Conservation (phyloP, 2,329 filamentous ascomycete genomes). For the Lachnellula willkommii region DNA sequence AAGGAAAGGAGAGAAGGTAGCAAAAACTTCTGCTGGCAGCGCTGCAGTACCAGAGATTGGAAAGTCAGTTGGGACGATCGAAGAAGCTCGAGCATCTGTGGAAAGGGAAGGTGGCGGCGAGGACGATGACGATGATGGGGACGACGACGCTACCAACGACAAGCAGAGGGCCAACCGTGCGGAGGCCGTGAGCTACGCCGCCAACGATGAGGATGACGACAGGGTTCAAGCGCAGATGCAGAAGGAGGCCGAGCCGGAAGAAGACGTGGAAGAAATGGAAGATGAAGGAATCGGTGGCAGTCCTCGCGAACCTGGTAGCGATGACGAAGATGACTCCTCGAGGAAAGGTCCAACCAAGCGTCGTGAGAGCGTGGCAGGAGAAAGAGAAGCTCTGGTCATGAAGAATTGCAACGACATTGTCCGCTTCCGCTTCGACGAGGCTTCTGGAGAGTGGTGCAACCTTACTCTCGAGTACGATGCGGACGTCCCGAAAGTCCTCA, state of each 20-base stretch:
- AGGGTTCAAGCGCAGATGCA: constrained; percentile 62
- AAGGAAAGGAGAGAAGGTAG: constrained; percentile 59
- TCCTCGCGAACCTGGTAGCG: constrained; percentile 34
- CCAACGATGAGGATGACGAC: constrained; percentile 87
- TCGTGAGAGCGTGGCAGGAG: constrained; percentile 22
- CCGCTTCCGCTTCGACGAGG: constrained; percentile 74
- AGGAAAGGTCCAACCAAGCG: constrained; percentile 24
- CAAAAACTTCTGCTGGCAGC: constrained; percentile 49
- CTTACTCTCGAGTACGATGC: constrained; percentile 80
- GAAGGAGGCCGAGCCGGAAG: constrained; percentile 51
- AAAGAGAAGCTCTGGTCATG: constrained; percentile 60
- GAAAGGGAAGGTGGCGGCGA: constrained; percentile 56
- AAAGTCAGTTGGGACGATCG: constrained; percentile 51
- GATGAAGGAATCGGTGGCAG: constrained; percentile 50
- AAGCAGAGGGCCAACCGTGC: constrained; percentile 71
- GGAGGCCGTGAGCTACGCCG: constrained; percentile 83
- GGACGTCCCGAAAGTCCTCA: constrained; percentile 79
- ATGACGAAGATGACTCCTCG: constrained; percentile 32
- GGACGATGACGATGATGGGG: constrained; percentile 49
- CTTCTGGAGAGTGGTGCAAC: constrained; percentile 66
- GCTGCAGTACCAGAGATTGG: constrained; percentile 75
- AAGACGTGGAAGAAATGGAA: constrained; percentile 43
- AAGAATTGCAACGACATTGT: constrained; percentile 61
- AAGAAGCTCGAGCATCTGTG: constrained; percentile 42
- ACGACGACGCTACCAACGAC: constrained; percentile 69